Evolutionary conservation across 2,329 filamentous ascomycete species (phyloP).

Genomic region (Trichoderma gracile): DNA sequence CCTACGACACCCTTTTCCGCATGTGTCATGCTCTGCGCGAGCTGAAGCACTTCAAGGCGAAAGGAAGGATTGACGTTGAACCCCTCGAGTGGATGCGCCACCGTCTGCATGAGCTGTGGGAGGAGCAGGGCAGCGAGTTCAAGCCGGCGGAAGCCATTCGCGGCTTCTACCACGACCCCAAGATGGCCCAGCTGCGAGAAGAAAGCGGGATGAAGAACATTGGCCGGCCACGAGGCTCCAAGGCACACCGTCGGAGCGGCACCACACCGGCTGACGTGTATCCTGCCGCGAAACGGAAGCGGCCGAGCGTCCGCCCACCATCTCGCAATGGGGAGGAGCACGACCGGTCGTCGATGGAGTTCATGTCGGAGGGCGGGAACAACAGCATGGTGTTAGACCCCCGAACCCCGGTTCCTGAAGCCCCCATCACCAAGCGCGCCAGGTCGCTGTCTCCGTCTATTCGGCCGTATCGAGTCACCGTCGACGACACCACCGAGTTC

Average conservation of each 20-base stretch:
- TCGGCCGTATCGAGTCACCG: conserved; percentile 1
- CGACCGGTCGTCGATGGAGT: conserved; percentile 34
- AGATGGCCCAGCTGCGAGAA: conserved; percentile 50
- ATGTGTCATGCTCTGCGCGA: conserved; percentile 56
- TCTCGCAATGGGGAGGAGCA: conserved; percentile 14
- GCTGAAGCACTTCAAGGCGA: conserved; percentile 51
- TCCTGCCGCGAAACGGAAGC: conserved; percentile 34
- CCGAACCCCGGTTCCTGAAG: conserved; percentile 22
- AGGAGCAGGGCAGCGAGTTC: conserved; percentile 48
- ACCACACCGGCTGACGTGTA: conserved; percentile 30
- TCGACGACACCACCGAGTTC: conserved; percentile 1
- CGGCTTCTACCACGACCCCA: conserved; percentile 58
- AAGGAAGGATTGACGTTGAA: conserved; percentile 45
- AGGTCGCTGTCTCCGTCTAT: conserved; percentile 31
- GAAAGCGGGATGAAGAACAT: conserved; percentile 60
- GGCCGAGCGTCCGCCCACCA: conserved; percentile 38
- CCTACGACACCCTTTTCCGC: conserved; percentile 59
- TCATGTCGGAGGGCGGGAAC: conserved; percentile 34
- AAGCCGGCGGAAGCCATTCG: conserved; percentile 53
- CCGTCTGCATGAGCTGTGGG: conserved; percentile 53
- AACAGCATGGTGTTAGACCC: conserved; percentile 6
- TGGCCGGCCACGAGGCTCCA: conserved; percentile 54
- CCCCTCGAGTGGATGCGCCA: conserved; percentile 60
- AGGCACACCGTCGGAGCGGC: conserved; percentile 34
- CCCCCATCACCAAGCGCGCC: conserved; percentile 32